Evolutionary conservation across 768 basidiomycete species (phyloP).

Genomic region (Amanita muscaria): DNA sequence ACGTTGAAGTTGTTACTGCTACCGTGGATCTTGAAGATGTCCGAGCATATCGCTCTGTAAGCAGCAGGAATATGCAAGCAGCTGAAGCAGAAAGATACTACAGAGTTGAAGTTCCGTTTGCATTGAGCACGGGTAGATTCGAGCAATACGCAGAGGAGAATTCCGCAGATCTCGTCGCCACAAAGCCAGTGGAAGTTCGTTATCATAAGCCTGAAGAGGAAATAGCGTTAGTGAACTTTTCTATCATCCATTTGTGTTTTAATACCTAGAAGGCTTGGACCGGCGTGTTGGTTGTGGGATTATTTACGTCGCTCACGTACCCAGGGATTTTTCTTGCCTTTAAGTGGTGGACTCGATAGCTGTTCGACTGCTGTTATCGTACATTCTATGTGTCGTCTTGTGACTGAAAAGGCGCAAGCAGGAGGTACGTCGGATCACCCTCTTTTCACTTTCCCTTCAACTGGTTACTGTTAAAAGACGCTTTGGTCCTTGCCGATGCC

Average conservation of each 20-base stretch:
- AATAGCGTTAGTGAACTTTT: conserved; percentile 68
- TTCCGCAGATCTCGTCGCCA: conserved; percentile 29
- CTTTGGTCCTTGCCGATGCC: conserved; percentile 86
- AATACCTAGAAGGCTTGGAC: conserved; percentile 60
- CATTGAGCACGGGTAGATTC: conserved; percentile 69
- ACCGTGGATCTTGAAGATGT: conserved; percentile 98
- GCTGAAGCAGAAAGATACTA: conserved; percentile 67
- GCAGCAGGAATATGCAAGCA: conserved; percentile 87
- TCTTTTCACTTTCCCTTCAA: background rate
- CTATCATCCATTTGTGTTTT: background rate
- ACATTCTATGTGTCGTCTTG: conserved; percentile 92
- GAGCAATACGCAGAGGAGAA: conserved; percentile 51
- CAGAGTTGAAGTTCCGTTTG: conserved; percentile 74
- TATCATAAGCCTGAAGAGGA: conserved; percentile 94
- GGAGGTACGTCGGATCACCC: conserved; percentile 44
- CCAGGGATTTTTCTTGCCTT: conserved; percentile 91
- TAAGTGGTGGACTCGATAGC: conserved; percentile 95
- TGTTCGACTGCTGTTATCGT: conserved; percentile 96
- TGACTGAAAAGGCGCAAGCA: conserved; percentile 64
- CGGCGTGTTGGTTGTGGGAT: conserved; percentile 99
- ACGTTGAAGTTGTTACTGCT: conserved; percentile 94
- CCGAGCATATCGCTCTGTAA: conserved; percentile 75
- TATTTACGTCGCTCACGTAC: conserved; percentile 90
- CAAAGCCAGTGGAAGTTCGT: conserved; percentile 37
- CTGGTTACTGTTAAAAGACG: conserved; percentile 36